Base-by-base conservation (phyloP, 1,139 yeast genomes). In the Tardiomyces digboiensis region DNA sequence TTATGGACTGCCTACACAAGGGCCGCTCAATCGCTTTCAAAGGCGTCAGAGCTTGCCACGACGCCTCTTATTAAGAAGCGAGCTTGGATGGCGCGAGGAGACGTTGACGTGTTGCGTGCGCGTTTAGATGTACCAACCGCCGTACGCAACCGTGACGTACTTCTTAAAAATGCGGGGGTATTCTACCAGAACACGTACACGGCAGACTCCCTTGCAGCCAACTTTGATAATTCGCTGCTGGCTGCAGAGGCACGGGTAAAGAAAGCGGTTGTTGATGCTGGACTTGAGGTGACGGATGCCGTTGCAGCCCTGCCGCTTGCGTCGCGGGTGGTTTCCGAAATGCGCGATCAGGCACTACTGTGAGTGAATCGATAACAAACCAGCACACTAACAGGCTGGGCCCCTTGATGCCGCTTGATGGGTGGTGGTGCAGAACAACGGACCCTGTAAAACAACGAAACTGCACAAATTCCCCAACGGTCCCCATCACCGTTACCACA, bases 61-160 rank as follows among this genome's bases (percentile, higher is more conserved):
- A 26, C 33, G 33, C 33, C 33, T 4, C 33, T 26, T 16, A 4
- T 26, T 5, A n/a, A 16, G 16, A 26, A 26, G 33, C 33, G 33
- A 5, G 33, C 33, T 21, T 51, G 53, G 48, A 39, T 52, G 20
- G 53, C 51, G 10, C 49, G 54, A 12, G 62, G 61, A 8, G 62
- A 58, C 42, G 45, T 56, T 12, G 61, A 57, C 19, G 49, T 52
- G 49, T 40, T 51, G 37, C 49, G 62, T 16, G 39, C 56, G 2
- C 45, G 40, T 22, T 42, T 56, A 14, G 47, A 43, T 6, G 38
- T 42, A 5, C 49, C 50, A 2, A 51, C 53, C 2, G 59, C 60
- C 7, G 41, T 39, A 3, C 53, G 48, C 42, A 52, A 56, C 46
- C 43, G 48, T 16, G 41, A 38, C 8, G 49, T 50, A 10, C 48